Conservation (phyloP, 257 asterid species). For the Fraxinus pennsylvanica region DNA sequence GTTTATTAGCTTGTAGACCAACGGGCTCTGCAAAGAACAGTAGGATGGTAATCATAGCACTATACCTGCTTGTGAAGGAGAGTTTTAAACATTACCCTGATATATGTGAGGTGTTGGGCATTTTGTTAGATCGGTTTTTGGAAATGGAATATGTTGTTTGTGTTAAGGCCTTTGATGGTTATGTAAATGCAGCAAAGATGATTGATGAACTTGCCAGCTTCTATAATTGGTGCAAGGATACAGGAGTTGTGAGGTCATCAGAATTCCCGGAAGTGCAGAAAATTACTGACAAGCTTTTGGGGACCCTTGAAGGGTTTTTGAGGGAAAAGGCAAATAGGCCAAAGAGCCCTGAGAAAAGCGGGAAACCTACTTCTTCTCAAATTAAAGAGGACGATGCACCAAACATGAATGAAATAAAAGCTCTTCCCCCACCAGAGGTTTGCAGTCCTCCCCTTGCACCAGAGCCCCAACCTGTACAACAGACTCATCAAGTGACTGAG, state of each 20-base stretch:
- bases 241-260: conserved; percentile 53
- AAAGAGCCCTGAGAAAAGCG: conserved; percentile 32
- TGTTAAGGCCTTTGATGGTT: conserved; percentile 60
- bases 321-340: conserved; percentile 51
- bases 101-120: conserved; percentile 43
- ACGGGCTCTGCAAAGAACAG: conserved; percentile 64
- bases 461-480: conserved; percentile 27
- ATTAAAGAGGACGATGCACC: conserved; percentile 38
- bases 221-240: conserved; percentile 63
- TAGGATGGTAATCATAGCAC: conserved; percentile 65
- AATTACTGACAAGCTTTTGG: conserved; percentile 59
- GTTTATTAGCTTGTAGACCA: conserved; percentile 63
- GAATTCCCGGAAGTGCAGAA: conserved; percentile 62
- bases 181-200: conserved; percentile 62
- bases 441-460: conserved; percentile 28
- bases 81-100: conserved; percentile 57
- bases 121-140: conserved; percentile 45
- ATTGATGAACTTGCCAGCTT: conserved; percentile 50
- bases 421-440: conserved; percentile 61
- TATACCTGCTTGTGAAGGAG: conserved; percentile 51
- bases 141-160: conserved; percentile 60
- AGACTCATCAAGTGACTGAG: conserved; percentile 34
- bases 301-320: conserved; percentile 53
- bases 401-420: conserved; percentile 43
- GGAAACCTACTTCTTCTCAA: conserved; percentile 25